These are phyloP conservation scores for Auriscalpium vulgare DNA, from an alignment of 768 basidiomycete genomes.

Conservation along the genomic window DNA sequence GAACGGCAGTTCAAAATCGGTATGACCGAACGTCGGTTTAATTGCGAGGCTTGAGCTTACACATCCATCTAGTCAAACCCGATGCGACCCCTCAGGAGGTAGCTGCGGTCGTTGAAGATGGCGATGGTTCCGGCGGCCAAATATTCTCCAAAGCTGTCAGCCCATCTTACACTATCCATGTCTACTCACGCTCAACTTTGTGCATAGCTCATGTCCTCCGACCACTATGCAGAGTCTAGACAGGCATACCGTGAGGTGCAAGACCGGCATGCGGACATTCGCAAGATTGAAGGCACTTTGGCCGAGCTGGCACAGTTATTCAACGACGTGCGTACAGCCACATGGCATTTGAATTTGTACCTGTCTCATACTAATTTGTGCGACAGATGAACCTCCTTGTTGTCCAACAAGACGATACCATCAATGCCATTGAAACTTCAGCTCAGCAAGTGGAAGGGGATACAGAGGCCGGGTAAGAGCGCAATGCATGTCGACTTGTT, in stretches of 20 bases:
- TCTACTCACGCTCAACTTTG: too few species aligned
- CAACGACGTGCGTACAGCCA: conserved; percentile 49
- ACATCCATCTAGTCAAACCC: conserved; percentile 61
- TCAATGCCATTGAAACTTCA: conserved; percentile 54
- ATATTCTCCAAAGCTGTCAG: conserved; percentile 85
- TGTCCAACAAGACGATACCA: conserved; percentile 71
- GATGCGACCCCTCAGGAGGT: conserved; percentile 89
- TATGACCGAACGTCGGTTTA: conserved; percentile 20
- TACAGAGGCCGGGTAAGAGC: conserved; percentile 55
- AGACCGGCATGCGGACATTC: conserved; percentile 78
- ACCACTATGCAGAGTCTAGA: conserved; percentile 75
- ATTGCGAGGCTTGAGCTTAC: too few species aligned
- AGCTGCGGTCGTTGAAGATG: conserved; percentile 77
- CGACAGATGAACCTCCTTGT: conserved; percentile 70
- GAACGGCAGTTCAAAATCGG: conserved; percentile 86
- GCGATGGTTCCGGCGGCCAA: conserved; percentile 57
- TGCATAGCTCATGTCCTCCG: conserved; percentile 61
- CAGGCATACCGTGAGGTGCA: conserved; percentile 85
- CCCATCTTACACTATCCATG: background rate
- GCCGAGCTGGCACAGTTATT: conserved; percentile 87
- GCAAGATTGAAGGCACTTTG: conserved; percentile 77
- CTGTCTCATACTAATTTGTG: too few species aligned
- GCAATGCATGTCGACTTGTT: background rate
- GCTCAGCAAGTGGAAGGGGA: conserved; percentile 59
- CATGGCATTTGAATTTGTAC: background rate